phyloP scores from a whole-genome alignment of 2,329 filamentous ascomycete species.

The Hortaea werneckii region DNA sequence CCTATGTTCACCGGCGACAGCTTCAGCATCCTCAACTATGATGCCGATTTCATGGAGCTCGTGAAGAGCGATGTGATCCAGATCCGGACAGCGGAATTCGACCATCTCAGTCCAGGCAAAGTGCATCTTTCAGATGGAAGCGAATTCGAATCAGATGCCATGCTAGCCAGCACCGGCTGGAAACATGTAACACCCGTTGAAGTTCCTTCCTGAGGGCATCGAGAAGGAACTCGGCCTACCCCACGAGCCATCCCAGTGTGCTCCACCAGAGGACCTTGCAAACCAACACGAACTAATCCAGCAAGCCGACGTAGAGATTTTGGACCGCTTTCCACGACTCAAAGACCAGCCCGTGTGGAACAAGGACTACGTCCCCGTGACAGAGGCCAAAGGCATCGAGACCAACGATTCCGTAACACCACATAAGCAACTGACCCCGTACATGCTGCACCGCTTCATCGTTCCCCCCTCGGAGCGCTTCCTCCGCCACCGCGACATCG shows the following conservation, averaged over 20 bases:
- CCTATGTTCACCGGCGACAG: conserved; percentile 46
- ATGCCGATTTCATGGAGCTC: conserved; percentile 44
- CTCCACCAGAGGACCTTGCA: too few relatives aligned
- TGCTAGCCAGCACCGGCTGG: conserved; percentile 52
- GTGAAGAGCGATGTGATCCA: conserved; percentile 44
- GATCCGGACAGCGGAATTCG: conserved; percentile 47
- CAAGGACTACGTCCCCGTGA: neutral
- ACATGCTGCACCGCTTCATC: conserved; percentile 35
- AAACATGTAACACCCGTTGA: conserved; percentile 4
- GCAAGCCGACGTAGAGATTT: conserved; percentile 43
- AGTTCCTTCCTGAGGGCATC: conserved; percentile 6
- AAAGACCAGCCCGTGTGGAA: conserved; percentile 23
- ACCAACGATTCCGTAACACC: neutral
- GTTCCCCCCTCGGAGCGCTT: conserved; percentile 26
- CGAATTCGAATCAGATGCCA: conserved; percentile 36
- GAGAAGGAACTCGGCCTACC: too few relatives aligned
- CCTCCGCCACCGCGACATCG: conserved; percentile 24
- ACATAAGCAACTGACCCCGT: conserved; percentile 11
- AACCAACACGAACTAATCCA: conserved; percentile 8
- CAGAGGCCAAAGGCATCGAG: too few relatives aligned
- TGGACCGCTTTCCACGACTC: conserved; percentile 44
- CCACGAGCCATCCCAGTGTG: too few relatives aligned
- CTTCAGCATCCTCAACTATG: conserved; percentile 53
- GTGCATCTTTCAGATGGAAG: conserved; percentile 41
- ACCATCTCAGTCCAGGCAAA: conserved; percentile 33